Evolutionary conservation across 2,329 filamentous ascomycete species (phyloP).

Genomic region (Madurella mycetomatis): DNA sequence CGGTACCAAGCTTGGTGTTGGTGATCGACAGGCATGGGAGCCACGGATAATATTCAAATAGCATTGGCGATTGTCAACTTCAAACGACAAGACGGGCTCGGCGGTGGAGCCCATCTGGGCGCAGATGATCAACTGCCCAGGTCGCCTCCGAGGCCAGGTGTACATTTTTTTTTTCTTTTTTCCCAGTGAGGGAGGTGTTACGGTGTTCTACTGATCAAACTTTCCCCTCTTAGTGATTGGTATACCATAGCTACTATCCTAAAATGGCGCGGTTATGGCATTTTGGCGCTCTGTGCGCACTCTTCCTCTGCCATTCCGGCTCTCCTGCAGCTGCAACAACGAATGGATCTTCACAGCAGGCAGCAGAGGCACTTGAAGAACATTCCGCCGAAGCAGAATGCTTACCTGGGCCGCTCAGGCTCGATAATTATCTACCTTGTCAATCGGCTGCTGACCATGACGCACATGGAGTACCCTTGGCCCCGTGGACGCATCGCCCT

Average conservation of each 20-base stretch:
- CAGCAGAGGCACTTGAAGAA: neutral
- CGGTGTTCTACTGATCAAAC: too few relatives aligned
- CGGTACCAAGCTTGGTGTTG: neutral
- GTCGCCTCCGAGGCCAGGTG: neutral
- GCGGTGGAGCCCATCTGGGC: neutral
- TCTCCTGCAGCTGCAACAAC: neutral
- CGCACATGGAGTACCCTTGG: conserved; percentile 5
- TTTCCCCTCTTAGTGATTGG: too few relatives aligned
- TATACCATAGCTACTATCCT: too few relatives aligned
- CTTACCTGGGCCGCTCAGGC: conserved; percentile 3
- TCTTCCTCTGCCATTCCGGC: too few relatives aligned
- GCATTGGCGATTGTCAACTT: conserved; percentile 8
- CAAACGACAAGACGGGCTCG: conserved; percentile 2
- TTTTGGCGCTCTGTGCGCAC: too few relatives aligned
- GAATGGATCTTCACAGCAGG: neutral
- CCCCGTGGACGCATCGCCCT: conserved; percentile 28
- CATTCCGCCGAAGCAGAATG: neutral
- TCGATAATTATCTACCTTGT: neutral
- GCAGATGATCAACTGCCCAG: neutral
- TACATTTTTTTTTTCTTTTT: neutral
- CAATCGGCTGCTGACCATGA: neutral
- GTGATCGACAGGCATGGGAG: neutral
- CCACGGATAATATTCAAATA: neutral
- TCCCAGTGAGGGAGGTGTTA: neutral
- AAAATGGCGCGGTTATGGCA: too few relatives aligned